phyloP scores from a whole-genome alignment of 2,329 filamentous ascomycete species.

The Colletotrichum sp. region DNA sequence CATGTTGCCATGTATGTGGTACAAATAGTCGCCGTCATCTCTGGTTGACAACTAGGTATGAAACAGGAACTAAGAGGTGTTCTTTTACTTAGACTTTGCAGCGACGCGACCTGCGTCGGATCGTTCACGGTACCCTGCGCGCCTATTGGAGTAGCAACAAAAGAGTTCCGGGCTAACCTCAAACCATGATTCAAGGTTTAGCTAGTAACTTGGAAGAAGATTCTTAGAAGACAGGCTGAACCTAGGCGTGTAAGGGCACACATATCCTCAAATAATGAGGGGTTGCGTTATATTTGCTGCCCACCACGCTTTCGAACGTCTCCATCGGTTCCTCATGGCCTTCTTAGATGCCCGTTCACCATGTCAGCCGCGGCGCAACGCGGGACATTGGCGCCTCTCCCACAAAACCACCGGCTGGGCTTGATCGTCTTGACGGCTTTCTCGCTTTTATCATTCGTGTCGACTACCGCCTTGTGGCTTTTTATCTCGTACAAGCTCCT shows the following conservation, averaged over 20 bases:
- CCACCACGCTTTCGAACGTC: not conserved
- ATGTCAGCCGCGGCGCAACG: not conserved
- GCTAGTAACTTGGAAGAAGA: not conserved
- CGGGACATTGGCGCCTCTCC: not conserved
- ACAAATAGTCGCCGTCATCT: not conserved
- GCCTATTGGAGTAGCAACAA: not conserved
- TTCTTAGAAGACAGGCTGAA: not conserved
- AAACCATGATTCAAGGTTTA: not conserved
- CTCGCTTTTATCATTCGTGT: not conserved
- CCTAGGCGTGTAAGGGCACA: not conserved
- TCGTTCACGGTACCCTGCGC: not conserved
- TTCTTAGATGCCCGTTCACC: not conserved
- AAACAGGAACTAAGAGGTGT: not conserved
- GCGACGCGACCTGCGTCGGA: not conserved
- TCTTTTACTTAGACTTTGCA: not conserved
- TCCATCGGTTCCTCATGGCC: not conserved
- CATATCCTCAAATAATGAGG: not conserved
- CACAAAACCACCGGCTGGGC: not conserved
- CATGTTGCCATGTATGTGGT: not conserved
- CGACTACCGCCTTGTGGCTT: not conserved
- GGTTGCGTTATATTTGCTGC: not conserved
- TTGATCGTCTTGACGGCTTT: not conserved
- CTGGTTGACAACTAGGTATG: not conserved
- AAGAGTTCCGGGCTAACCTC: not conserved
- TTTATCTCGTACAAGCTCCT: not conserved